phyloP scores from a whole-genome alignment of 495 filamentous ascomycete genomes.

The Pseudoneurospora amorphoporcata region DNA sequence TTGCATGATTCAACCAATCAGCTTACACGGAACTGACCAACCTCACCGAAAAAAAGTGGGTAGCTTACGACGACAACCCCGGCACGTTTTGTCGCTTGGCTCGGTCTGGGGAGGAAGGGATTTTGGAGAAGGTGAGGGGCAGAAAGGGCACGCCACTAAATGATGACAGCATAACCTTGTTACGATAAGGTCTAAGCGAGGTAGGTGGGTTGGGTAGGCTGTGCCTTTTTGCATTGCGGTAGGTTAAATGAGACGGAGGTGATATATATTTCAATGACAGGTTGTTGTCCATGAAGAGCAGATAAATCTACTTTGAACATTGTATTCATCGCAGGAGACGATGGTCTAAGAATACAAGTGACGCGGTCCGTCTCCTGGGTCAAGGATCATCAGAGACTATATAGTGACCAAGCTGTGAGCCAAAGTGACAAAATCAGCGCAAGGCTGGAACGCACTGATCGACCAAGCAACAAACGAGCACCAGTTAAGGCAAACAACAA shows the following conservation, averaged over 20 bases:
- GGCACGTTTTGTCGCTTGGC: background rate
- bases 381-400: background rate
- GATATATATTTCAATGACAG: too few species aligned
- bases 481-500: background rate
- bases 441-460: background rate
- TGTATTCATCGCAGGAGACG: background rate
- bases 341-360: background rate
- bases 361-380: background rate
- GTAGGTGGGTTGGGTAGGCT: too few species aligned
- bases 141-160: background rate
- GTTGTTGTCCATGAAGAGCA: background rate
- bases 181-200: too few species aligned
- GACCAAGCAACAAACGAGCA: background rate
- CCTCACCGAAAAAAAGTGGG: background rate
- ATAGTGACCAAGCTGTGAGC: background rate
- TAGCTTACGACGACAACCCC: background rate
- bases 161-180: background rate
- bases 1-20: background rate
- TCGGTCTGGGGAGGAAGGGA: background rate
- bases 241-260: too few species aligned
- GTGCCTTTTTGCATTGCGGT: too few species aligned
- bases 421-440: background rate
- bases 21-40: background rate
- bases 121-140: background rate
- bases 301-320: background rate